A percentile compares a stretch with the other conserved stretches of the same genome.
Evolutionary conservation across 345 rosid species (phyloP).

Genomic region (Dipteronia sinensis): DNA sequence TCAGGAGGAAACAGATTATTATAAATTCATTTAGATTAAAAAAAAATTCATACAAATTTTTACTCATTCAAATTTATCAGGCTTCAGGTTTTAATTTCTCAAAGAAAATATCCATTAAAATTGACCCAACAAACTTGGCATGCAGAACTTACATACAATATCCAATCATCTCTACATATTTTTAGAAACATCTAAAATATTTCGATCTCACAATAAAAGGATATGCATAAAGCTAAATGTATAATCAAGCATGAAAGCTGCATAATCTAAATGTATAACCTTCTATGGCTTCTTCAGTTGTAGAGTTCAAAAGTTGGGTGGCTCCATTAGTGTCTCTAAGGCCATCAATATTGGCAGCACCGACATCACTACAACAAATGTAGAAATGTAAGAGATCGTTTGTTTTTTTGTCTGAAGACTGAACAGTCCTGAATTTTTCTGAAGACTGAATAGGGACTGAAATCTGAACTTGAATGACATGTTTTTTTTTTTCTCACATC

Average conservation of each 20-base stretch:
- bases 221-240: background rate
- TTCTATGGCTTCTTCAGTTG: constrained; percentile 4
- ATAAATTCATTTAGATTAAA: background rate
- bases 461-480: too few species aligned
- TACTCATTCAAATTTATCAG: background rate
- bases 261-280: constrained; percentile 25
- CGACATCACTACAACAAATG: constrained; percentile 23
- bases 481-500: too few species aligned
- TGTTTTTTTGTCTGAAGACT: too few species aligned
- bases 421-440: too few species aligned
- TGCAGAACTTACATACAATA: background rate
- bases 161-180: background rate
- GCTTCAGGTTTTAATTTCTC: background rate
- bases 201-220: background rate
- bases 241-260: background rate
- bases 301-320: constrained; percentile 18
- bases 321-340: constrained; percentile 20
- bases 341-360: constrained; percentile 23
- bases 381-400: constrained; percentile 7
- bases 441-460: too few species aligned
- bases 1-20: background rate
- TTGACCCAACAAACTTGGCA: background rate
- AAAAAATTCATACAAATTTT: background rate
- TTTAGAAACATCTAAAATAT: background rate
- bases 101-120: background rate